Conservation (phyloP, 2,329 filamentous ascomycete genomes). For the Fusarium denticulatum region DNA sequence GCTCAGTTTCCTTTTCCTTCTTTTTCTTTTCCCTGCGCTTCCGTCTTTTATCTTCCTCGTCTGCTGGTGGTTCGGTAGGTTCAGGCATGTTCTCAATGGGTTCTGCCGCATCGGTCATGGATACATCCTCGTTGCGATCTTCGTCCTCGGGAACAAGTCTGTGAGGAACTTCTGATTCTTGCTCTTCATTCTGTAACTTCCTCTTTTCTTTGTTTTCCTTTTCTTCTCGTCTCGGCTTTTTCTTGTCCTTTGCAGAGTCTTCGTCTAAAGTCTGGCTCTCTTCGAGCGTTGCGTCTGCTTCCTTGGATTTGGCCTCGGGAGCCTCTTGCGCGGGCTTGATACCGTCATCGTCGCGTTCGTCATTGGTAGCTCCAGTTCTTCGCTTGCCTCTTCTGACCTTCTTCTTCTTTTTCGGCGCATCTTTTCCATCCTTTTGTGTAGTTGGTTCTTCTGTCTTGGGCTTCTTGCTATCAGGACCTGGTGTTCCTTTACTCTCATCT, state of each 20-base stretch:
- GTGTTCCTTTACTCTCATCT: constrained; percentile 41
- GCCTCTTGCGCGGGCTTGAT: constrained; percentile 11
- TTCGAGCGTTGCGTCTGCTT: constrained; percentile 45
- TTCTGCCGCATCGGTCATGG: constrained; percentile 36
- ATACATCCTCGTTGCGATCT: constrained; percentile 34
- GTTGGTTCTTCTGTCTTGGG: constrained; percentile 41
- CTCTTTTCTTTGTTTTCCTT: constrained; percentile 22
- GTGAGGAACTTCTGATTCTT: constrained; percentile 18
- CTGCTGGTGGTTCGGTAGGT: background rate
- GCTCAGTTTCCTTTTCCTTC: constrained; percentile 39
- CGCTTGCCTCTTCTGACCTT: constrained; percentile 38
- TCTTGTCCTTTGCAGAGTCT: constrained; percentile 42
- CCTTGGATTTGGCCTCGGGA: constrained; percentile 35
- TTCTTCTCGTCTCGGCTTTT: constrained; percentile 20
- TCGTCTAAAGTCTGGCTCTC: constrained; percentile 44
- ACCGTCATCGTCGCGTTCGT: constrained; percentile 23
- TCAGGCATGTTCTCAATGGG: background rate
- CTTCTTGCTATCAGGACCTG: constrained; percentile 49
- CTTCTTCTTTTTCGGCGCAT: constrained; percentile 41
- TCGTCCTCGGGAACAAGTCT: background rate
- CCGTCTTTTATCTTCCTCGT: constrained; percentile 22
- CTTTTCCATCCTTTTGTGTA: constrained; percentile 15
- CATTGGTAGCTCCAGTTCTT: constrained; percentile 27
- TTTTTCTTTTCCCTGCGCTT: constrained; percentile 48
- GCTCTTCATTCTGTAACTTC: constrained; percentile 9